phyloP scores from a whole-genome alignment of 371 early-diverging fungal species.

The Fennellomyces sp. region DNA sequence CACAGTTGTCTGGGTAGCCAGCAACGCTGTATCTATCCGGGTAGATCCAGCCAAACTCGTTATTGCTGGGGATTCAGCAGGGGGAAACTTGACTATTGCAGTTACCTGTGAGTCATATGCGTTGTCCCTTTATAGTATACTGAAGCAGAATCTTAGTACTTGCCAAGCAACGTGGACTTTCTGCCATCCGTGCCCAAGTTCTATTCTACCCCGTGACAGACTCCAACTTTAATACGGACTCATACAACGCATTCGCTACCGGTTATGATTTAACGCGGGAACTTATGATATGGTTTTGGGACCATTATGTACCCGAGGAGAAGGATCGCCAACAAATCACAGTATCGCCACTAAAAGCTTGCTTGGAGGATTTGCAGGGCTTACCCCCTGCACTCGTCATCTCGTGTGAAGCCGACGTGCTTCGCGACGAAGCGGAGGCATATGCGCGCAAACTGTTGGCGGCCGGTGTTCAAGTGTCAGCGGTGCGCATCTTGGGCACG shows the following conservation, averaged over 20 bases:
- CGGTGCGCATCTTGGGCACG: conserved; percentile 17
- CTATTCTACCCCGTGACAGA: conserved; percentile 31
- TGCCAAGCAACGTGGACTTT: conserved; percentile 25
- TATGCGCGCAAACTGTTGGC: conserved; percentile 23
- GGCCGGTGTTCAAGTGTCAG: conserved; percentile 30
- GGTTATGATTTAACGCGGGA: conserved; percentile 13
- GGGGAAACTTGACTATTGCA: conserved; percentile 30
- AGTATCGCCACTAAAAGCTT: conserved; percentile 21
- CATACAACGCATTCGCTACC: conserved; percentile 19
- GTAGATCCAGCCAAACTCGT: conserved; percentile 25
- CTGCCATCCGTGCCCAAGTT: conserved; percentile 21
- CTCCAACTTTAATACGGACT: conserved; percentile 20
- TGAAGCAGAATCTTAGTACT: conserved; percentile 12
- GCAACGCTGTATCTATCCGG: conserved; percentile 15
- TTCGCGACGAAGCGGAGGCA: conserved; percentile 37
- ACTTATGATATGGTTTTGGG: conserved; percentile 30
- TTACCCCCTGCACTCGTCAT: conserved; percentile 35
- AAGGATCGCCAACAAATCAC: conserved; percentile 10
- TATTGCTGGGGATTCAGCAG: conserved; percentile 37
- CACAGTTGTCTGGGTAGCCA: conserved; percentile 21
- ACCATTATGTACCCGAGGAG: conserved; percentile 24
- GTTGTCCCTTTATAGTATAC: not conserved
- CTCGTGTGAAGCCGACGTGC: conserved; percentile 32
- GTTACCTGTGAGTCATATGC: conserved; percentile 11
- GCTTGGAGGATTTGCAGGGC: conserved; percentile 25